phyloP scores from a whole-genome alignment of 768 basidiomycete genomes.

The Auricularia sp. region DNA sequence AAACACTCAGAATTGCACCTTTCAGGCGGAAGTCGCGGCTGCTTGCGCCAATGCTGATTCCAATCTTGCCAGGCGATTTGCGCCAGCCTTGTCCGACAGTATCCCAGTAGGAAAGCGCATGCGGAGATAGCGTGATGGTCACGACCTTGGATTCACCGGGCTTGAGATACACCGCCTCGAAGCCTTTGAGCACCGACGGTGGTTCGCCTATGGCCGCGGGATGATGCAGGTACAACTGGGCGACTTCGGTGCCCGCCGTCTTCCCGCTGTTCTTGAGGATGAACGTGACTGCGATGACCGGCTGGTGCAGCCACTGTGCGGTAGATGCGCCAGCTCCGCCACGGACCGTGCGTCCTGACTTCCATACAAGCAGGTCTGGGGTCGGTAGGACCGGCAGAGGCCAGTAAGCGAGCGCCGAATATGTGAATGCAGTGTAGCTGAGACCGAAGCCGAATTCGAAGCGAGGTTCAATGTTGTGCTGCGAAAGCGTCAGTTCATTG shows the following conservation, averaged over 20 bases:
- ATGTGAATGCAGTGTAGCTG: slow-evolving; percentile 2
- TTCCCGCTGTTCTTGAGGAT: slow-evolving; percentile 3
- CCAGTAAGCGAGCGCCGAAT: not conserved
- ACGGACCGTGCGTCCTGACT: not conserved
- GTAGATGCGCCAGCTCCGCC: not conserved
- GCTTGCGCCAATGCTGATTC: slow-evolving; percentile 15
- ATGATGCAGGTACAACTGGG: slow-evolving; percentile 71
- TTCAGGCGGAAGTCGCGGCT: slow-evolving; percentile 6
- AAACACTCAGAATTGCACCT: not conserved
- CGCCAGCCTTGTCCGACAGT: slow-evolving; percentile 20
- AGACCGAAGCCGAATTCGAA: slow-evolving; percentile 7
- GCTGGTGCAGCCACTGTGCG: not conserved
- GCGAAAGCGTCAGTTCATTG: too few relatives aligned
- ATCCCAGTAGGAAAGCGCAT: slow-evolving; percentile 42
- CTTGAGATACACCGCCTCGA: slow-evolving; percentile 44
- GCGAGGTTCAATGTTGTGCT: slow-evolving; percentile 2
- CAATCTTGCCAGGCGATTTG: slow-evolving; percentile 18
- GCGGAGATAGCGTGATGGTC: slow-evolving; percentile 43
- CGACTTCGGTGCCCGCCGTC: slow-evolving; percentile 14
- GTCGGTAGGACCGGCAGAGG: not conserved
- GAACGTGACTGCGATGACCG: slow-evolving; percentile 2
- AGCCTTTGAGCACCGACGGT: slow-evolving; percentile 60
- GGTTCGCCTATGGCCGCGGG: slow-evolving; percentile 55
- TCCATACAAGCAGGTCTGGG: not conserved
- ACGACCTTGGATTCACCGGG: slow-evolving; percentile 39